These are phyloP conservation scores for Tylopilus intermedius DNA, from an alignment of 768 basidiomycete genomes.

Conservation along the genomic window DNA sequence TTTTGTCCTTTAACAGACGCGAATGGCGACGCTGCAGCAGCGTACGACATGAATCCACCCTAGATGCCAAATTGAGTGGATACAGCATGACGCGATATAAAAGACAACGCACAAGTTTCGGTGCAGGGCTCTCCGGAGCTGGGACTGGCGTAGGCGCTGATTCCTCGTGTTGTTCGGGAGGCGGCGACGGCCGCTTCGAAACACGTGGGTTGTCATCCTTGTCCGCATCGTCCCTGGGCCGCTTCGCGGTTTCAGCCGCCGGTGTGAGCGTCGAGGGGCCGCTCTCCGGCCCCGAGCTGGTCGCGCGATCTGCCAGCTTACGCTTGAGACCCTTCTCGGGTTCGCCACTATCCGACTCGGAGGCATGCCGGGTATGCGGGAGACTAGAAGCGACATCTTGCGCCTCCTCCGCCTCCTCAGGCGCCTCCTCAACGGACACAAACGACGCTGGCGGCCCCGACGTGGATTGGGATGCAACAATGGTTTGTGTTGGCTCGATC, in stretches of 20 bases:
- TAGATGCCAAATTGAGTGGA: conserved; percentile 22
- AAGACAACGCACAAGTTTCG: conserved; percentile 43
- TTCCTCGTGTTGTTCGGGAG: conserved; percentile 47
- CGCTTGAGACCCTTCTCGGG: conserved; percentile 65
- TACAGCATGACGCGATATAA: conserved; percentile 8
- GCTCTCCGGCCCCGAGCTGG: conserved; percentile 52
- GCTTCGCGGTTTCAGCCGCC: conserved; percentile 44
- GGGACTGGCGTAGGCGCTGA: conserved; percentile 4
- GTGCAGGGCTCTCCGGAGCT: conserved; percentile 27
- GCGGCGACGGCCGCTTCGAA: conserved; percentile 59
- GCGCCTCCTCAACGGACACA: conserved; percentile 17
- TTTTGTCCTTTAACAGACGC: conserved; percentile 68
- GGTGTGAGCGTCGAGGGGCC: conserved; percentile 19
- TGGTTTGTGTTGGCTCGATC: conserved; percentile 14
- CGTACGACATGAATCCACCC: conserved; percentile 79
- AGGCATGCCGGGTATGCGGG: conserved; percentile 24
- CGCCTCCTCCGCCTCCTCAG: conserved; percentile 30
- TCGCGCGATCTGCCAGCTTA: conserved; percentile 62
- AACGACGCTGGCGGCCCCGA: conserved; percentile 17
- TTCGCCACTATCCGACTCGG: conserved; percentile 43
- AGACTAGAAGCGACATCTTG: conserved; percentile 24
- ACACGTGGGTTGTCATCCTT: conserved; percentile 60
- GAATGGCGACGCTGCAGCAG: conserved; percentile 69
- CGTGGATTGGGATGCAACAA: conserved; percentile 6
- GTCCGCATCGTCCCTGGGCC: conserved; percentile 59